A percentile compares a stretch with the other conserved stretches of the same genome.
phyloP scores from a whole-genome alignment of 345 rosid genomes.

The Euclidium syriacum region DNA sequence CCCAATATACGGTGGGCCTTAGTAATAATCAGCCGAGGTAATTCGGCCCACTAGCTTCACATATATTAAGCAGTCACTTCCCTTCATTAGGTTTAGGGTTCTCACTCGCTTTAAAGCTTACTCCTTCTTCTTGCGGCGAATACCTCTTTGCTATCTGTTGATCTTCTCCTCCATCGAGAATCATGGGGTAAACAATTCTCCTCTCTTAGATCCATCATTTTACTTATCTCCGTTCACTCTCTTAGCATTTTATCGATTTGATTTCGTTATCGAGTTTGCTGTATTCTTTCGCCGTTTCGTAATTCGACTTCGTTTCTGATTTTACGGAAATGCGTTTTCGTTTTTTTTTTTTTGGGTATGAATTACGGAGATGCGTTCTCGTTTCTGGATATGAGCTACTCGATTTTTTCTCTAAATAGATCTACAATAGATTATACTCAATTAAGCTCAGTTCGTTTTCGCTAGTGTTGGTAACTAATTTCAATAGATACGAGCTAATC shows the following conservation, averaged over 20 bases:
- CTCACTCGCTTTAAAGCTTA: constrained; percentile 10
- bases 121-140: background rate
- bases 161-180: constrained; percentile 19
- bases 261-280: background rate
- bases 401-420: background rate
- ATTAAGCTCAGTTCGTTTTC: background rate
- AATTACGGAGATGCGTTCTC: background rate
- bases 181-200: constrained; percentile 27
- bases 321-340: background rate
- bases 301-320: background rate
- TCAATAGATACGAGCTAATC: background rate
- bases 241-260: background rate
- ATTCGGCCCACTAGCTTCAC: background rate
- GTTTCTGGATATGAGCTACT: background rate
- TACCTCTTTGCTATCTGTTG: constrained; percentile 2
- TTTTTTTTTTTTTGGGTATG: too few species aligned
- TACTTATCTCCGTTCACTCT: background rate
- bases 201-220: background rate
- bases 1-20: background rate
- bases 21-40: background rate
- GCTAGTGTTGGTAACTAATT: background rate
- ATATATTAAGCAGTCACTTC: constrained; percentile 7
- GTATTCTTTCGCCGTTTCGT: background rate
- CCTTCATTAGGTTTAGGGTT: constrained; percentile 20
- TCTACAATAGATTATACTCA: background rate